Conservation (phyloP, 495 filamentous ascomycete genomes). For the Alectoria sarmentosa region DNA sequence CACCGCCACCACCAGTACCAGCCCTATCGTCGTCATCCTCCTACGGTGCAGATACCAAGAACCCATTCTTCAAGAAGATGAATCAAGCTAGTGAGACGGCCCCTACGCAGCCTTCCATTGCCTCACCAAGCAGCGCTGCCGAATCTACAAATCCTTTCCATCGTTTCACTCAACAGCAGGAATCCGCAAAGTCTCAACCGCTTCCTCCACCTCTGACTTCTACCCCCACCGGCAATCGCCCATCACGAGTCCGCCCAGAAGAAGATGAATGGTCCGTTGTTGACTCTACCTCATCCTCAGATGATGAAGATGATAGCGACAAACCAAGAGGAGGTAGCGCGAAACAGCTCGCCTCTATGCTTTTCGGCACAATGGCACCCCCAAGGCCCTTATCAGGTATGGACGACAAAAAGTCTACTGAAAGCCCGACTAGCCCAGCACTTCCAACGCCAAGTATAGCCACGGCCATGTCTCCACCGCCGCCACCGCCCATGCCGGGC, state of each 20-base stretch:
- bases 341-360: constrained; percentile 82
- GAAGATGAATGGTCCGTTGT: constrained; percentile 84
- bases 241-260: constrained; percentile 54
- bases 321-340: constrained; percentile 72
- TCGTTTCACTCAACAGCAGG: constrained; percentile 60
- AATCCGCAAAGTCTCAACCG: constrained; percentile 44
- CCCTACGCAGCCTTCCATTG: constrained; percentile 23
- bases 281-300: constrained; percentile 59
- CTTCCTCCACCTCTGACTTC: constrained; percentile 31
- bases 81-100: constrained; percentile 39
- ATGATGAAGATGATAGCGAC: constrained; percentile 64
- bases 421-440: constrained; percentile 26
- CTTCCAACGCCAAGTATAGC: constrained; percentile 13
- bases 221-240: constrained; percentile 39
- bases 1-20: constrained; percentile 21
- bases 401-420: constrained; percentile 56
- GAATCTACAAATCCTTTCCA: constrained; percentile 94
- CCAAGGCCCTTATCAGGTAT: constrained; percentile 80
- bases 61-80: constrained; percentile 70
- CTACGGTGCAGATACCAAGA: constrained; percentile 45
- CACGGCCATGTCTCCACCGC: constrained; percentile 35
- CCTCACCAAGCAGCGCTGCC: constrained; percentile 37
- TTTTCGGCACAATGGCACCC: constrained; percentile 96
- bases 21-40: constrained; percentile 31
- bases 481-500: constrained; percentile 40